Base-by-base conservation (phyloP, 1,284 basidiomycete species). In the Entoloma clypeatum region DNA sequence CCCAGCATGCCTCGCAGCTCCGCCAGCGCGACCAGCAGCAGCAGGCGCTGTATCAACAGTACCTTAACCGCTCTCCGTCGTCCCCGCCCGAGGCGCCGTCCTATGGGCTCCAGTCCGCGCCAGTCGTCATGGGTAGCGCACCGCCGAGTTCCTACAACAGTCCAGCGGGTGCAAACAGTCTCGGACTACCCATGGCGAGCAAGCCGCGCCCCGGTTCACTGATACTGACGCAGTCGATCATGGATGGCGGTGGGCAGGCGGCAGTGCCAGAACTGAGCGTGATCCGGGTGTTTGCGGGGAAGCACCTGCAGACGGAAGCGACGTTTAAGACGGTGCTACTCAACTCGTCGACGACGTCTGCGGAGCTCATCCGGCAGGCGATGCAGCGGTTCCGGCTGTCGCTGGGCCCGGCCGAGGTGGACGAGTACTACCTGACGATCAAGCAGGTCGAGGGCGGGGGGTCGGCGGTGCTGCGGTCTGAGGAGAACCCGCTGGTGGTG, bases 321-420 rank as follows among this genome's bases (percentile, higher is more conserved):
- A 96, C 93, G 1, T 99, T 98, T 76, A 98, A 98, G 71, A 98
- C 95, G 1, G 95, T 96, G 1, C 66, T 98, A 14, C 77, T 98
- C 47, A 97, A 94, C 57, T 72, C 86, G 6, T 82, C 81, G 4
- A 97, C 93, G 0, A 86, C 84, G 0, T 79, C 90, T 0, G 65
- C 72, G 0, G 94, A 97, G 43, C 79, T 99, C 18, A 77, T 97
- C 34, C 76, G 79, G 35, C 94, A 99, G 66, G 88, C 94, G 3
- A 83, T 94, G 48, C 94, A 98, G 63, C 81, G 95, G 3, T 98
- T 99, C 77, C 73, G 87, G 21, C 67, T 96, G 4, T 77, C 81
- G 0, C 70, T 75, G 0, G 77, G 75, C 7, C 79, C 79, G 43
- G 72, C 78, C 40, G 73, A 76, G 37, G 11, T 28, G 26, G 65